These are phyloP conservation scores for Asterophora lycoperdoides DNA, from an alignment of 768 basidiomycete species.

Conservation along the genomic window DNA sequence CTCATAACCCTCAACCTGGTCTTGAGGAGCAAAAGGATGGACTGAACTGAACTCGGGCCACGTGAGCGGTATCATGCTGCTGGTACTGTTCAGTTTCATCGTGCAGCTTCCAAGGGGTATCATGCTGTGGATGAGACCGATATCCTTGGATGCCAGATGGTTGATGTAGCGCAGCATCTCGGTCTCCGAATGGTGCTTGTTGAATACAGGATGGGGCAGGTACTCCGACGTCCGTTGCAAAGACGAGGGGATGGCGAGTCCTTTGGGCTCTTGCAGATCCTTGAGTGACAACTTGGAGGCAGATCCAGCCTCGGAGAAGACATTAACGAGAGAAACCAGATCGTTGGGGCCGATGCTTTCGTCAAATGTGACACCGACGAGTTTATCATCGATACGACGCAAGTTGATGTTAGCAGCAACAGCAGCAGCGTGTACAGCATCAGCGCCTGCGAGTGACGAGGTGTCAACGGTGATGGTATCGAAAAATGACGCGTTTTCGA, in stretches of 20 bases:
- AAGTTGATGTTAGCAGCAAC: slow-evolving; percentile 73
- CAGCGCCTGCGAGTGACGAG: slow-evolving; percentile 50
- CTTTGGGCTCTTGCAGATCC: slow-evolving; percentile 41
- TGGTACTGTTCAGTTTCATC: slow-evolving; percentile 98
- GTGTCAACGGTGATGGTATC: slow-evolving; percentile 86
- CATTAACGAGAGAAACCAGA: slow-evolving; percentile 71
- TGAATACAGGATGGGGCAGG: slow-evolving; percentile 89
- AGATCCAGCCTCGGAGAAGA: slow-evolving; percentile 69
- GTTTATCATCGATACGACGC: slow-evolving; percentile 65
- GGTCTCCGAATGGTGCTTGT: slow-evolving; percentile 96
- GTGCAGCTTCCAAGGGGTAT: slow-evolving; percentile 94
- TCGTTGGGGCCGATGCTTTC: slow-evolving; percentile 81
- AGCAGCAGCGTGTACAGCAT: slow-evolving; percentile 67
- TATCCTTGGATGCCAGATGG: slow-evolving; percentile 90
- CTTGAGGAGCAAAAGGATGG: slow-evolving; percentile 88
- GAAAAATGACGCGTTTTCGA: slow-evolving; percentile 76
- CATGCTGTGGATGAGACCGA: slow-evolving; percentile 94
- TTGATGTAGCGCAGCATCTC: slow-evolving; percentile 98
- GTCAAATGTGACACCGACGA: slow-evolving; percentile 88
- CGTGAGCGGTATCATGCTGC: slow-evolving; percentile 94
- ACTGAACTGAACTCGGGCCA: slow-evolving; percentile 89
- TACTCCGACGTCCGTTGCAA: slow-evolving; percentile 64
- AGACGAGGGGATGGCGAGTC: slow-evolving; percentile 47
- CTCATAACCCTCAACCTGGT: slow-evolving; percentile 87
- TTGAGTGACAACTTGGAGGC: slow-evolving; percentile 41